Evolutionary conservation across 2,329 filamentous ascomycete species (phyloP).

Genomic region (Sporothrix globosa): DNA sequence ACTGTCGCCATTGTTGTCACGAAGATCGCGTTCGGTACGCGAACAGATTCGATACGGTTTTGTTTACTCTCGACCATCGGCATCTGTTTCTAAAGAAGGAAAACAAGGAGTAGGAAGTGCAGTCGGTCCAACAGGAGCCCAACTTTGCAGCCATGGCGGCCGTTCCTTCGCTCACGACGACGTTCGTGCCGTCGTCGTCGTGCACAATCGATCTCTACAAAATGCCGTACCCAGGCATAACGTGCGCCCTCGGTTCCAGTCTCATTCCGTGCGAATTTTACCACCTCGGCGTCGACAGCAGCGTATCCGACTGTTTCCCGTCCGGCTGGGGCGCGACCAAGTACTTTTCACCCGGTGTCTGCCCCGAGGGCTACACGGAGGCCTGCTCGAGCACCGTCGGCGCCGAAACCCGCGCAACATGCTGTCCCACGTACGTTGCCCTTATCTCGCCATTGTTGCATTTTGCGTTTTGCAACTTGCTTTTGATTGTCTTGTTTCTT

Average conservation of each 20-base stretch:
- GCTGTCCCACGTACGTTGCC: slow-evolving; percentile 29
- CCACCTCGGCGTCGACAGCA: slow-evolving; percentile 27
- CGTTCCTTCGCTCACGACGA: slow-evolving; percentile 28
- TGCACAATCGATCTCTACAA: slow-evolving; percentile 29
- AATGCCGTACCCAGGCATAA: background rate
- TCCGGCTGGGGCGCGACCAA: slow-evolving; percentile 1
- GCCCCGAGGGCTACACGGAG: slow-evolving; percentile 29
- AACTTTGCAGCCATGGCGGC: background rate
- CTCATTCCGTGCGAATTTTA: slow-evolving; percentile 13
- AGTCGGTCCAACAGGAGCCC: too few species aligned
- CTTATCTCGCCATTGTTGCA: background rate
- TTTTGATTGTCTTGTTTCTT: background rate
- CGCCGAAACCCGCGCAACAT: slow-evolving; percentile 28
- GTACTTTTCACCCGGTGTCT: slow-evolving; percentile 33
- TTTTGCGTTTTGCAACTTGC: too few species aligned
- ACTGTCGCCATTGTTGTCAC: background rate
- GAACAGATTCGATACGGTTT: background rate
- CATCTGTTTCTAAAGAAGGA: background rate
- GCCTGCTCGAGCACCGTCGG: slow-evolving; percentile 4
- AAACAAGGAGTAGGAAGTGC: too few species aligned
- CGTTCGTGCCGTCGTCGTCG: slow-evolving; percentile 28
- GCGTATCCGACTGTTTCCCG: slow-evolving; percentile 25
- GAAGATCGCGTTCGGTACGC: too few species aligned
- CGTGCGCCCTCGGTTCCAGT: background rate
- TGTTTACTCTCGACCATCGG: background rate